phyloP scores from a whole-genome alignment of 1,139 yeast species.

The Zygoascus sp. region DNA sequence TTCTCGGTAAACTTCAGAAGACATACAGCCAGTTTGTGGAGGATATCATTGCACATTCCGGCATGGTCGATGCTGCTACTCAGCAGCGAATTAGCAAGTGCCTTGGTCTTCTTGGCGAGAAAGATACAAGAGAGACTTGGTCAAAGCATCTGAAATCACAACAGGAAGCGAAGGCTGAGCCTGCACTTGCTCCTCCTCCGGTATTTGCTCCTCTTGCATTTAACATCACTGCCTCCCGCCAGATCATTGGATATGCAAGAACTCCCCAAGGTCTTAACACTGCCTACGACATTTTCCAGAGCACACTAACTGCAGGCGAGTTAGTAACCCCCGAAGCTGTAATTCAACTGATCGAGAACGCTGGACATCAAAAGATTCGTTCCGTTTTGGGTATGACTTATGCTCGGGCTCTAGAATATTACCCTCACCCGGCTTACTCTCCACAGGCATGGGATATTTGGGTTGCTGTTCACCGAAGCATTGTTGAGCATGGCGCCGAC shows the following conservation, averaged over 20 bases:
- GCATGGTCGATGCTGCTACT: conserved; percentile 12
- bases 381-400: conserved; percentile 19
- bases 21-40: conserved; percentile 21
- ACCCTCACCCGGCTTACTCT: conserved; percentile 29
- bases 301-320: conserved; percentile 20
- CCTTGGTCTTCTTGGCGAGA: conserved; percentile 15
- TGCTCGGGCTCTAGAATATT: conserved; percentile 19
- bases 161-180: background rate
- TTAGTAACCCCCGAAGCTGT: conserved; percentile 26
- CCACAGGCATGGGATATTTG: conserved; percentile 29
- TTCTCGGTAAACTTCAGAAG: conserved; percentile 17
- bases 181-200: background rate
- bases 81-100: conserved; percentile 14
- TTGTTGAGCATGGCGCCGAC: conserved; percentile 27
- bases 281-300: conserved; percentile 24
- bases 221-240: conserved; percentile 15
- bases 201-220: conserved; percentile 5
- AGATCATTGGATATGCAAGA: conserved; percentile 26
- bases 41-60: conserved; percentile 15
- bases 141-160: conserved; percentile 7
- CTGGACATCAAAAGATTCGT: conserved; percentile 14
- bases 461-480: conserved; percentile 28
- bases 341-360: conserved; percentile 24
- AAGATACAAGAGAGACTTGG: conserved; percentile 14
- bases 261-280: conserved; percentile 19